phyloP scores from a whole-genome alignment of 1,284 basidiomycete genomes.

The Schizophyllum commune region DNA sequence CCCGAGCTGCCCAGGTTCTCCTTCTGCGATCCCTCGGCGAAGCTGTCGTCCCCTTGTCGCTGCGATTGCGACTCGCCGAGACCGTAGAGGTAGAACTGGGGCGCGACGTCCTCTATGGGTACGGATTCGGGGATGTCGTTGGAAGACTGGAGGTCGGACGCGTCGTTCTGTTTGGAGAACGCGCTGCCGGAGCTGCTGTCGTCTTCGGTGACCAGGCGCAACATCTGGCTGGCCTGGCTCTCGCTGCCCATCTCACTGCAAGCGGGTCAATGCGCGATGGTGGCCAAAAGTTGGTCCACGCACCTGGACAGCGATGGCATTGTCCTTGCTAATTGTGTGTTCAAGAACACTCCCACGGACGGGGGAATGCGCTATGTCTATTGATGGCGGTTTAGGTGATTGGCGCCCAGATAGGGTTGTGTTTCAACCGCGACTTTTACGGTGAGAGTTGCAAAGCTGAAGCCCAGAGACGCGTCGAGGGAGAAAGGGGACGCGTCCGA shows the following conservation, averaged over 20 bases:
- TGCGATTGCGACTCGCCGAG: neutral
- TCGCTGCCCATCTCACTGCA: neutral
- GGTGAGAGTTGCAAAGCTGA: too few species aligned
- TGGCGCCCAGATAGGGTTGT: neutral
- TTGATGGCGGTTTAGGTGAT: neutral
- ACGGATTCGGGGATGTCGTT: neutral
- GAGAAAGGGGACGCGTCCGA: too few species aligned
- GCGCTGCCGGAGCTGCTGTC: neutral
- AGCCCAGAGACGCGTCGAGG: too few species aligned
- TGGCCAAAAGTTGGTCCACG: too few species aligned
- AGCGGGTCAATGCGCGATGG: neutral
- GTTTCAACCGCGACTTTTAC: too few species aligned
- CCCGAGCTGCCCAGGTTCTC: neutral
- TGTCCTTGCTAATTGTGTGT: neutral
- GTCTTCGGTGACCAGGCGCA: neutral
- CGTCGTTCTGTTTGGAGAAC: neutral
- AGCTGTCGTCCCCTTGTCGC: neutral
- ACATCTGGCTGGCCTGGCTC: neutral
- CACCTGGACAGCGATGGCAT: neutral
- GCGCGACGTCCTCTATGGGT: neutral
- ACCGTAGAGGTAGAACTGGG: neutral
- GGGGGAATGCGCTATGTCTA: neutral
- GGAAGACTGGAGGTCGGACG: neutral
- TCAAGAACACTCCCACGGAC: neutral
- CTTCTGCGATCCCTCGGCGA: neutral